These are phyloP conservation scores for Achaetomium macrosporum DNA, from an alignment of 2,329 filamentous ascomycete genomes.

Conservation along the genomic window DNA sequence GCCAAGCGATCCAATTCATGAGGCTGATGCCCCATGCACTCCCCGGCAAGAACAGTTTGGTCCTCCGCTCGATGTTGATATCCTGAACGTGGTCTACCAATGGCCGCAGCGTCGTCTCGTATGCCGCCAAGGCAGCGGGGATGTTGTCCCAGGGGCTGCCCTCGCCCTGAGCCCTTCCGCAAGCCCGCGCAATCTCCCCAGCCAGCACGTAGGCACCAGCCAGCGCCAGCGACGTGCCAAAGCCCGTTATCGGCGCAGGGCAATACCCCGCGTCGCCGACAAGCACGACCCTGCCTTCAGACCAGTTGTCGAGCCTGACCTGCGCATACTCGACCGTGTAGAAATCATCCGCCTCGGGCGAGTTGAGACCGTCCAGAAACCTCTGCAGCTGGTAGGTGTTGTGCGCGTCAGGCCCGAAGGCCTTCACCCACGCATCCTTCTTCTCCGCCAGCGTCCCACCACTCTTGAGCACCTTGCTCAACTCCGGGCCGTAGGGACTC, in stretches of 20 bases:
- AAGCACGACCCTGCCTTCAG: constrained; percentile 38
- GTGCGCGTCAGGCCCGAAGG: constrained; percentile 34
- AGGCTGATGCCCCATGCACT: not conserved
- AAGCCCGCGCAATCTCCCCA: constrained; percentile 36
- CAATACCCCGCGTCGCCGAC: constrained; percentile 51
- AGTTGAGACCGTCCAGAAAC: constrained; percentile 32
- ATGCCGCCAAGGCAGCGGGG: constrained; percentile 34
- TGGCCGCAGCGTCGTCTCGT: constrained; percentile 40
- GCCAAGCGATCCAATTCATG: constrained; percentile 2
- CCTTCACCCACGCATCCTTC: constrained; percentile 34
- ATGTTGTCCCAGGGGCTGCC: constrained; percentile 25
- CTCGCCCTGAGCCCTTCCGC: constrained; percentile 7
- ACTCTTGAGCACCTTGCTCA: too few species aligned
- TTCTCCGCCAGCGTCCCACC: constrained; percentile 32
- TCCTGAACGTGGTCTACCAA: constrained; percentile 39
- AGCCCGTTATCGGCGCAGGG: constrained; percentile 43
- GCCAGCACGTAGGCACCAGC: constrained; percentile 51
- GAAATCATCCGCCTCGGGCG: constrained; percentile 37
- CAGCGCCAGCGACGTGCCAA: constrained; percentile 45
- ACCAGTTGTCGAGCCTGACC: constrained; percentile 41
- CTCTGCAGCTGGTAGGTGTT: constrained; percentile 41
- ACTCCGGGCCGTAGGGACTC: too few species aligned
- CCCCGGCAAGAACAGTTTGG: not conserved
- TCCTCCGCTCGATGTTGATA: constrained; percentile 12
- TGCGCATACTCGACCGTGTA: constrained; percentile 41